Percentiles rank a stretch among this genome's conserved stretches.
Conservation (phyloP, 179 eudicot genomes). For the Heliamphora pulchella region DNA sequence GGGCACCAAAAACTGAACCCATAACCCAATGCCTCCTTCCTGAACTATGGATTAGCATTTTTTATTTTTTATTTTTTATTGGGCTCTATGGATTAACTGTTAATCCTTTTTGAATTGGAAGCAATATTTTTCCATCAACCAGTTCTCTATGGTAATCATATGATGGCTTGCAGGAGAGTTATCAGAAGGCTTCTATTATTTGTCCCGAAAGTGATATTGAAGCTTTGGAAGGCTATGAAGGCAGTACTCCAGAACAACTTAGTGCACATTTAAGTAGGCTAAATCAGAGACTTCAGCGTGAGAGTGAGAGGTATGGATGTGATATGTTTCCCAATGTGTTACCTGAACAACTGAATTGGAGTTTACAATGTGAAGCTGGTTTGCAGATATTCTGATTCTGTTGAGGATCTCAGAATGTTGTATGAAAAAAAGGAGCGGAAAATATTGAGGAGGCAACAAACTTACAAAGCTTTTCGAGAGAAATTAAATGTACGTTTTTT, state of each 20-base stretch:
- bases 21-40: not conserved
- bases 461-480: slow-evolving; percentile 64
- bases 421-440: slow-evolving; percentile 81
- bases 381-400: slow-evolving; percentile 69
- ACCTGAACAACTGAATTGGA: slow-evolving; percentile 6
- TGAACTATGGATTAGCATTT: not conserved
- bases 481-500: slow-evolving; percentile 53
- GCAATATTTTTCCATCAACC: not conserved
- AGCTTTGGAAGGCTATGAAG: slow-evolving; percentile 64
- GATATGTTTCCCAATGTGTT: slow-evolving; percentile 13
- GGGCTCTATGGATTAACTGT: not conserved
- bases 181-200: slow-evolving; percentile 67
- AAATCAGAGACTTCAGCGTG: slow-evolving; percentile 56
- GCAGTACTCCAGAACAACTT: slow-evolving; percentile 65
- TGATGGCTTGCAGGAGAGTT: slow-evolving; percentile 49
- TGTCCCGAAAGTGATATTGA: slow-evolving; percentile 82
- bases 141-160: not conserved
- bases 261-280: slow-evolving; percentile 61
- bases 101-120: not conserved
- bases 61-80: no score
- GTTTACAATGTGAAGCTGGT: slow-evolving; percentile 16
- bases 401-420: slow-evolving; percentile 72
- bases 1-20: not conserved
- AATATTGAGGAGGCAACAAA: slow-evolving; percentile 57
- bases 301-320: slow-evolving; percentile 53